phyloP scores from a whole-genome alignment of 306 rosid genomes.

The Pyrus bretschneideri region DNA sequence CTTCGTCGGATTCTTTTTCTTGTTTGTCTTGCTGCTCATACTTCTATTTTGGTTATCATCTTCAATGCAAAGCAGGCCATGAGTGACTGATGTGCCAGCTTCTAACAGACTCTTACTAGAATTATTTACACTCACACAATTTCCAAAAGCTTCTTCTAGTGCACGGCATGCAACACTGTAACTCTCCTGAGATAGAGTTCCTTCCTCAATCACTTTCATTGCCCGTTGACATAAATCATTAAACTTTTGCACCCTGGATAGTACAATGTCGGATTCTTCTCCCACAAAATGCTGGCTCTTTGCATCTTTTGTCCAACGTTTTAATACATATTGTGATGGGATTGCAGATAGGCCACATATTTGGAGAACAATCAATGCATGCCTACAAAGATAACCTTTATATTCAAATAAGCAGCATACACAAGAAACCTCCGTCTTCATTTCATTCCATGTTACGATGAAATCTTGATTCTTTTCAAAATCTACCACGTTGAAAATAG shows the following conservation, averaged over 20 bases:
- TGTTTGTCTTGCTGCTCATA: slow-evolving; percentile 67
- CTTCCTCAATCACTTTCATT: slow-evolving; percentile 74
- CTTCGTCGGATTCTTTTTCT: slow-evolving; percentile 82
- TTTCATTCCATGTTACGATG: slow-evolving; percentile 58
- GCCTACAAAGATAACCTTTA: slow-evolving; percentile 95
- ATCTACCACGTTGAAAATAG: slow-evolving; percentile 69
- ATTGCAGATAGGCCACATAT: slow-evolving; percentile 66
- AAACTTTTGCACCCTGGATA: slow-evolving; percentile 66
- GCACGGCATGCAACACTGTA: slow-evolving; percentile 67
- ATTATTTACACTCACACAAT: slow-evolving; percentile 54
- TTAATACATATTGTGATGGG: slow-evolving; percentile 79
- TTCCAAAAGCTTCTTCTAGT: slow-evolving; percentile 61
- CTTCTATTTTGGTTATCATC: slow-evolving; percentile 77
- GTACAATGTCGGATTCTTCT: slow-evolving; percentile 55
- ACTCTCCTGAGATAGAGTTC: slow-evolving; percentile 84
- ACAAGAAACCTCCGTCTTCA: slow-evolving; percentile 70
- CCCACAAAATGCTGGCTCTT: slow-evolving; percentile 54
- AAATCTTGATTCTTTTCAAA: slow-evolving; percentile 71
- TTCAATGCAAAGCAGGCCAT: slow-evolving; percentile 59
- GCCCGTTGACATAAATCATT: slow-evolving; percentile 75
- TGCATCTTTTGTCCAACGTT: slow-evolving; percentile 88
- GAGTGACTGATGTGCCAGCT: slow-evolving; percentile 64
- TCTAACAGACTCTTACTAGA: slow-evolving; percentile 61
- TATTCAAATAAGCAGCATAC: slow-evolving; percentile 78
- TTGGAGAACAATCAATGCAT: slow-evolving; percentile 91